Conservation (phyloP, 2,329 filamentous ascomycete genomes). For the Juglanconis oblonga region DNA sequence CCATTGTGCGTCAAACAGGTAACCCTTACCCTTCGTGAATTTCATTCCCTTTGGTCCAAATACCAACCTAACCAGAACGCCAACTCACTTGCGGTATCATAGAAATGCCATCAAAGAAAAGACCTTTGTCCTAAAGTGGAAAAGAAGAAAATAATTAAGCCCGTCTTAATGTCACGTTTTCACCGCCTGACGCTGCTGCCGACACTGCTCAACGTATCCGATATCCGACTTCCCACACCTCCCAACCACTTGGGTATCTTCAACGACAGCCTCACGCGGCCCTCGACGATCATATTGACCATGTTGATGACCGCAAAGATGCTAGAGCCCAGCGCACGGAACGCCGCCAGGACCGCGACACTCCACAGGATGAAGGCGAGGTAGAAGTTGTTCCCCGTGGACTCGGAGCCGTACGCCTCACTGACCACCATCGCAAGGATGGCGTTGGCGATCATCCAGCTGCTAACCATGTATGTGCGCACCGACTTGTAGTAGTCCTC, state of each 20-base stretch:
- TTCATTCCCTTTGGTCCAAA: not conserved
- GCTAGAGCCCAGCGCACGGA: conserved; percentile 78
- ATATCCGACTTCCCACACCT: conserved; percentile 40
- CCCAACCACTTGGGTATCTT: conserved; percentile 53
- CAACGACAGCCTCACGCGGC: conserved; percentile 63
- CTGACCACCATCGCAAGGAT: conserved; percentile 90
- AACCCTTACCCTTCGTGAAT: not conserved
- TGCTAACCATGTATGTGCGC: conserved; percentile 94
- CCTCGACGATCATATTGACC: conserved; percentile 83
- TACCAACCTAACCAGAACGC: conserved; percentile 1
- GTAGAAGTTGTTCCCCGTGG: conserved; percentile 82
- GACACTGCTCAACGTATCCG: conserved; percentile 48
- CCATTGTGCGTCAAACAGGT: not conserved
- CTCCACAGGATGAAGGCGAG: conserved; percentile 90
- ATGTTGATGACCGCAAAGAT: conserved; percentile 82
- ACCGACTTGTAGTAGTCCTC: conserved; percentile 99
- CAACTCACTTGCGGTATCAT: conserved; percentile 2
- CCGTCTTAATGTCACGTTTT: conserved; percentile 2
- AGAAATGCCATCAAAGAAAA: not conserved
- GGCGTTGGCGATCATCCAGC: conserved; percentile 91
- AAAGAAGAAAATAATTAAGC: not conserved
- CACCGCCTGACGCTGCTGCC: conserved; percentile 40
- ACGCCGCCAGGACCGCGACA: conserved; percentile 81
- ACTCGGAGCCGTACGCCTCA: conserved; percentile 73
- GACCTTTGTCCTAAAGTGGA: not conserved